Evolutionary conservation across 768 basidiomycete genomes (phyloP), one percentile per base, ranked within the genome.

Genomic region (Serpula lacrymans): DNA sequence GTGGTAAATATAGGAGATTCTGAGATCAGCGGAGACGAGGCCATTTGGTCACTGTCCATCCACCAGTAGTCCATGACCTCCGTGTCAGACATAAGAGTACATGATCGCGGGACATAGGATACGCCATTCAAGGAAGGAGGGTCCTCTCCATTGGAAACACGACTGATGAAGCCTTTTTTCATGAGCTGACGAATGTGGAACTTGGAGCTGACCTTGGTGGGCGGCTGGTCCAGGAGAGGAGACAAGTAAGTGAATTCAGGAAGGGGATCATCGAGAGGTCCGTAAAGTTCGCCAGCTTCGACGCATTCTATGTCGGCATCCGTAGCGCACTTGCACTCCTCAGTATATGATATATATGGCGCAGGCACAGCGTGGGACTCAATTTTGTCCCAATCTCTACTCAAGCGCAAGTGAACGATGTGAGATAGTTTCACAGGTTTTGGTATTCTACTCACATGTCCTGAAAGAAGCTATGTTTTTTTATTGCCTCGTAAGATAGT

Each of bases 301-400:
- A 41, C 24, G 2, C 3, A 7, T 3, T 4, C 27, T 27, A 16
- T 18, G 25, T 33, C 6, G 31, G 6, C n/a, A 14, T 33, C 8
- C 6, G n/a, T 6, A 18, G 6, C 14, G 20, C 7, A 33, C 14
- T 6, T 14, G 14, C 14, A 8, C 13, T 28, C 20, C 13, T 28
- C 24, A 6, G 13, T 7, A 16, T 14, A 7, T 0, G 43, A 40
- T 18, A 20, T 27, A 34, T 23, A 29, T 34, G 28, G 31, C 5
- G 41, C 12, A 26, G 30, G 20, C 16, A 43, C 16, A 22, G 43
- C n/a, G 4, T 27, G 43, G 20, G 25, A 20, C 18, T 34, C 41
- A 16, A 45, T 34, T 18, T n/a, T n/a, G n/a, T 45, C 20, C 41
- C 43, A 45, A 22, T 45, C 43, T 18, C 43, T 45, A 18, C 20